These are phyloP conservation scores for Caryopteris hybrid DNA, from an alignment of 305 asterid species.

Conservation along the genomic window DNA sequence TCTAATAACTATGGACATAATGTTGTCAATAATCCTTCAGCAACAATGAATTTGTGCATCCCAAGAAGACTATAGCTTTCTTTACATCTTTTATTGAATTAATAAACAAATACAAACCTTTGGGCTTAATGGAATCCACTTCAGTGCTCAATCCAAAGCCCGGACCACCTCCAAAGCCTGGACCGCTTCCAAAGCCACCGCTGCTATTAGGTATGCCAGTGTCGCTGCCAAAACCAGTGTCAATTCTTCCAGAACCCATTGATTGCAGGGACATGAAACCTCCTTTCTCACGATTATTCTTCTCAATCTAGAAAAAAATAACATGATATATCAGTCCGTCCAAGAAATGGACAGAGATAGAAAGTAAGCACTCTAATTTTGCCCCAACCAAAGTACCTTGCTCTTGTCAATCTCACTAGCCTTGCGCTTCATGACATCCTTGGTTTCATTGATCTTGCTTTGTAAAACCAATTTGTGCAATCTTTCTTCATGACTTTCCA, in stretches of 20 bases:
- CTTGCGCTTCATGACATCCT: constrained; percentile 81
- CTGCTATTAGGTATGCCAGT: constrained; percentile 32
- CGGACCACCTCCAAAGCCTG: constrained; percentile 64
- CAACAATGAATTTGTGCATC: background rate
- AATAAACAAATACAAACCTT: constrained; percentile 37
- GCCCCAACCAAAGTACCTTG: constrained; percentile 48
- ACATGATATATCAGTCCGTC: constrained; percentile 1
- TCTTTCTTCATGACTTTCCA: constrained; percentile 91
- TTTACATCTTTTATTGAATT: background rate
- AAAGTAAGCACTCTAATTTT: background rate
- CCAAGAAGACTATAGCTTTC: background rate
- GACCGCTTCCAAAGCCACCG: constrained; percentile 58
- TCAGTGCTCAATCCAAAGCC: constrained; percentile 61
- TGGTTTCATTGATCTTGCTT: constrained; percentile 82
- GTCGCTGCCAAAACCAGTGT: constrained; percentile 52
- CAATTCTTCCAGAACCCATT: constrained; percentile 50
- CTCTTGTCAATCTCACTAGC: constrained; percentile 86
- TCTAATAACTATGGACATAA: too few species aligned
- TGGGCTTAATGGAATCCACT: constrained; percentile 60
- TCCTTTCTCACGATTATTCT: constrained; percentile 55
- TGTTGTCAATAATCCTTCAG: background rate
- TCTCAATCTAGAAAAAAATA: constrained; percentile 34
- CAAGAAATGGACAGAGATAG: constrained; percentile 8
- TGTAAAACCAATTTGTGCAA: constrained; percentile 76
- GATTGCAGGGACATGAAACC: constrained; percentile 55